Base-by-base conservation (phyloP, 495 filamentous ascomycete genomes). In the Neurospora sp. region DNA sequence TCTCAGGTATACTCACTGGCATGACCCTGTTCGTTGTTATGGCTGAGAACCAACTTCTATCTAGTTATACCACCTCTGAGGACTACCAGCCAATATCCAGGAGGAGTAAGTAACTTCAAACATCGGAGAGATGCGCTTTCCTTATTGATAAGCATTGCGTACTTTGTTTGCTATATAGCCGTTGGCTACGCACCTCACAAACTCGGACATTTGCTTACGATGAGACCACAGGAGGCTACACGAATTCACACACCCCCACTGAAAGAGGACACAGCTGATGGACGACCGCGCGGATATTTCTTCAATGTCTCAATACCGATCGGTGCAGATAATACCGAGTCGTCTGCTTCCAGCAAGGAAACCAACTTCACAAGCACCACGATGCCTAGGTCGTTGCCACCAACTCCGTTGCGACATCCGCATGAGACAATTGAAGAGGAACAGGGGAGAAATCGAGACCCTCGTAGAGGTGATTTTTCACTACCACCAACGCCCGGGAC, bases 211-310 rank as follows among this genome's bases (percentile, higher is more conserved):
- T 40, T 73, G 41, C 72, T 73, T 1, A 76, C 75, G 27, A 66
- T 18, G 14, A 62, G 27, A 4, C 23, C 16, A 12, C 70, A 88
- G 85, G 84, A 87, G 76, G 85, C 86, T 10, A 83, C 69, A 7
- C 81, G 86, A 11, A 76, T 88, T 0, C 77, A 81, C 48, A 86
- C 88, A 27, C 88, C 88, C 0, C 82, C 85, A 0, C 77, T 84
- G 31, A 80, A 77, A 54, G 77, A 81, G 48, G 77, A 74, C 31
- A 75, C 77, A 7, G 75, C 76, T 7, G 77, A 80, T 11, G 71
- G 78, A 5, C 79, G 78, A 39, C 77, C 79, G 3, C 82, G 82
- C 12, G 84, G 83, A 3, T 83, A 88, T 75, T 88, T 88, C 78
- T 85, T 86, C 73, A 84, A 88, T 69, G 80, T 87, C 39, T 66